These are phyloP conservation scores for Zasmidium angulare DNA, from an alignment of 2,329 filamentous ascomycete species.

Conservation along the genomic window DNA sequence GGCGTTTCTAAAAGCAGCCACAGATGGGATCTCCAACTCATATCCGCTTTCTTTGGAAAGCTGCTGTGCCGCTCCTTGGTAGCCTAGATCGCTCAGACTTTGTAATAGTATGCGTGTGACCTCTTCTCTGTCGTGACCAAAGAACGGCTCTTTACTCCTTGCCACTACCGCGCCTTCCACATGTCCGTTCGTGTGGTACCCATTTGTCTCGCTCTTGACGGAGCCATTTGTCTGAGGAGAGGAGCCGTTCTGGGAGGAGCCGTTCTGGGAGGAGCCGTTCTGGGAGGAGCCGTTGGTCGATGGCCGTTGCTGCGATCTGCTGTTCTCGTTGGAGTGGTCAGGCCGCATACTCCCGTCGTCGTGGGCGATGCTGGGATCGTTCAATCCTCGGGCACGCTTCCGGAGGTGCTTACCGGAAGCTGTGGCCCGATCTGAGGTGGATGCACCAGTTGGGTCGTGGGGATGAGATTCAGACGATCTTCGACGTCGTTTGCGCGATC, in stretches of 20 bases:
- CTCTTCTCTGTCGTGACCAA: slow-evolving; percentile 87
- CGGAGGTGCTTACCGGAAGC: slow-evolving; percentile 32
- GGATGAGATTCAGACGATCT: slow-evolving; percentile 25
- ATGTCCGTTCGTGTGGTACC: slow-evolving; percentile 43
- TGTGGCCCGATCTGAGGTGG: slow-evolving; percentile 11
- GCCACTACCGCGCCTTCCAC: slow-evolving; percentile 15
- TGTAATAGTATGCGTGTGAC: slow-evolving; percentile 91
- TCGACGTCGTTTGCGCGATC: slow-evolving; percentile 32
- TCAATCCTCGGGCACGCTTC: slow-evolving; percentile 45
- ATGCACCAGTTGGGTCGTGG: slow-evolving; percentile 22
- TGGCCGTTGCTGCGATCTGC: slow-evolving; percentile 37
- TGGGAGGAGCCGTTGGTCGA: slow-evolving; percentile 39
- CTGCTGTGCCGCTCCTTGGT: slow-evolving; percentile 70
- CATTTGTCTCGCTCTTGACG: slow-evolving; percentile 43
- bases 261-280: slow-evolving; percentile 34
- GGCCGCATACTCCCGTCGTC: slow-evolving; percentile 44
- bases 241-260: slow-evolving; percentile 35
- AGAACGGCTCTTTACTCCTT: slow-evolving; percentile 56
- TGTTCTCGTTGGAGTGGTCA: slow-evolving; percentile 40
- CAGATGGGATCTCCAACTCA: slow-evolving; percentile 79
- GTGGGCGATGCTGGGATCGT: slow-evolving; percentile 31
- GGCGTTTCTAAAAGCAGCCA: slow-evolving; percentile 80
- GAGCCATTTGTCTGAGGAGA: slow-evolving; percentile 43
- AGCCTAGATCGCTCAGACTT: slow-evolving; percentile 84
- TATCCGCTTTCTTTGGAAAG: slow-evolving; percentile 81